These are phyloP conservation scores for Mycosphaerella sp. DNA, from an alignment of 2,329 filamentous ascomycete genomes.

Conservation along the genomic window DNA sequence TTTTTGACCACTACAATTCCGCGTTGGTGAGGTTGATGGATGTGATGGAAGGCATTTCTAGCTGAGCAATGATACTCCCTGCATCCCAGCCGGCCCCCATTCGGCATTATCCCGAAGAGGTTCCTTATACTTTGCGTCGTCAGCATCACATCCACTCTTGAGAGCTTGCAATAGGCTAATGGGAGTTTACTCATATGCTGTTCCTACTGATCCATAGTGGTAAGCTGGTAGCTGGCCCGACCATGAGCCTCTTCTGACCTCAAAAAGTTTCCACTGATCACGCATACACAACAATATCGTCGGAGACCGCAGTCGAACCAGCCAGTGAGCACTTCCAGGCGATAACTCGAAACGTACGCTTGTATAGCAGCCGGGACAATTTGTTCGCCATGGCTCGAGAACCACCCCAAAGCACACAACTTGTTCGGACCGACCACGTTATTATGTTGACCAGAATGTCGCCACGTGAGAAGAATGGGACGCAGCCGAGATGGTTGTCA, in stretches of 20 bases:
- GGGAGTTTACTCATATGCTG: not conserved
- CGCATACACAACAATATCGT: not conserved
- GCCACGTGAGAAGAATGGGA: too few relatives aligned
- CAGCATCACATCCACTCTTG: not conserved
- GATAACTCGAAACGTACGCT: too few relatives aligned
- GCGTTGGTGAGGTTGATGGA: not conserved
- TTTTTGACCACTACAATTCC: not conserved
- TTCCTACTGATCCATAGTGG: not conserved
- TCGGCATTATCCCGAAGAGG: not conserved
- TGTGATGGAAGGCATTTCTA: constrained; percentile 1
- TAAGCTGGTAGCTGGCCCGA: not conserved
- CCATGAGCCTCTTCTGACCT: constrained; percentile 2
- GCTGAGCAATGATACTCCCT: not conserved
- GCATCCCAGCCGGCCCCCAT: not conserved
- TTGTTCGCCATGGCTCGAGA: too few relatives aligned
- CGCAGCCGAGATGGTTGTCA: too few relatives aligned
- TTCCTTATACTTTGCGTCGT: too few relatives aligned
- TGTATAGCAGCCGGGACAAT: too few relatives aligned
- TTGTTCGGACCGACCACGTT: too few relatives aligned
- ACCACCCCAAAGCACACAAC: too few relatives aligned
- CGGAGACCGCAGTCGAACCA: not conserved
- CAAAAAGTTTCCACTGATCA: constrained; percentile 1
- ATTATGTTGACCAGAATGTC: too few relatives aligned
- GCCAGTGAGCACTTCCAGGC: not conserved
- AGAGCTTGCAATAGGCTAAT: not conserved